Evolutionary conservation across 192 early-diverging fungal species (phyloP), one percentile per base, ranked within the genome.

Genomic region (Linderina pennispora): DNA sequence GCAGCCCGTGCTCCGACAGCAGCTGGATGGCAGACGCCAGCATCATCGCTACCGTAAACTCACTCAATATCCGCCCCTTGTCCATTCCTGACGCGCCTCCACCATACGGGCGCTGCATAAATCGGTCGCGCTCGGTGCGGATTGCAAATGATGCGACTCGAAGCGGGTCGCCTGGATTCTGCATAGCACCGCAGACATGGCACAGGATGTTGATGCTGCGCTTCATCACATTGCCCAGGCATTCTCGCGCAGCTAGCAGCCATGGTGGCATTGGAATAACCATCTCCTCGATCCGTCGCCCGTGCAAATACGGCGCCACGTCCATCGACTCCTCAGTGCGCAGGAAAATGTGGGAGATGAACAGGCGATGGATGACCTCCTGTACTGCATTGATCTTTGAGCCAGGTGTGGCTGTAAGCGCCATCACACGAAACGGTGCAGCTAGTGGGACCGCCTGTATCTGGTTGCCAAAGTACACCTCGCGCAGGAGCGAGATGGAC

Each of bases 261-360:
- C 67, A 64, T 2, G 61, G 68, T 17, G 72, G 70, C 21, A 80
- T 59, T 7, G 66, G 57, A 10, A 92, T 66, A 5, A 87, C 75
- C 2, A 88, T 58, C 19, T 76, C 74, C n/a, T 89, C 80, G 17
- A 88, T 62, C 0, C 24, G 67, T 1, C 86, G 76, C 20, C 81
- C 78, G 48, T 82, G 80, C 1, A 82, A 80, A 50, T 85, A 94
- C 3, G 77, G 76, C 28, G 70, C 75, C 4, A 97, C 77, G 49
- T 97, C 94, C 34, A 84, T 58, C 1, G 85, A 88, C 41, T 92
- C 91, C 53, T 97, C 94, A 1, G 90, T 91, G 16, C 94, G 72
- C 28, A 92, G 68, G 60, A 92, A 87, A 17, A 93, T 84, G 23
- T 81, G 76, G 17, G 80, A 64, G 26, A 94, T 90, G 23, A 81